Base-by-base conservation (phyloP, 192 early-diverging fungal genomes). In the Umbelopsis sp. region DNA sequence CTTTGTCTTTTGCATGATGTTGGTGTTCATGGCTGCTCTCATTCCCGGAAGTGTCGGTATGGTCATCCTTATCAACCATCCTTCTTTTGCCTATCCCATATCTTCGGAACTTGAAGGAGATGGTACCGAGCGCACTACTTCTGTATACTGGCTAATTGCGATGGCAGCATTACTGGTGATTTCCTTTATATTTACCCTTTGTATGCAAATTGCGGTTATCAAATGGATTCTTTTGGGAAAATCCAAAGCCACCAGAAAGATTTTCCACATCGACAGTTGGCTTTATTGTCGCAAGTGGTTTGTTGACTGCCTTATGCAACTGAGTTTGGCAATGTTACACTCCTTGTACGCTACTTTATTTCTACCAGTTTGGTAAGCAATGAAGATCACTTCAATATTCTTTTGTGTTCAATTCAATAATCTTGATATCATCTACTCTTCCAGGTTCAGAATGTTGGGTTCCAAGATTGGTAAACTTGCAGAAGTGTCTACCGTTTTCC, bases 391-490 rank as follows among this genome's bases (percentile, higher is more conserved):
- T n/a, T n/a, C n/a, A n/a, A n/a, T n/a, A n/a, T n/a, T n/a, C n/a
- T n/a, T n/a, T n/a, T n/a, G n/a, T n/a, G n/a, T n/a, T n/a, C n/a
- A n/a, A n/a, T 53, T 22, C 14, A 25, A 4, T 25, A 26, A 24
- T 26, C 7, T n/a, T 7, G 12, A 62, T 62, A 34, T 26, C 1
- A 0, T 8, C 14, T 5, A 10, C 26, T n/a, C 8, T 24, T 14
- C n/a, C 14, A 62, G 56, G 56, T 62, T 34, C 31, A 62, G 17
- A n/a, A 62, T 62, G 56, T 31, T 62, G 10, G 56, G 56, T 16
- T 29, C 56, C 17, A 62, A 62, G 56, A 34, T 62, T 2, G 56
- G 56, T 3, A 14, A 32, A 62, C 31, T 62, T 22, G 26, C 29
- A 10, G 56, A 62, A 62, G 31, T 62, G 0, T 62, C 56, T 11